These are phyloP conservation scores for Endocarpon pusillum DNA, from an alignment of 495 filamentous ascomycete genomes.

Conservation along the genomic window DNA sequence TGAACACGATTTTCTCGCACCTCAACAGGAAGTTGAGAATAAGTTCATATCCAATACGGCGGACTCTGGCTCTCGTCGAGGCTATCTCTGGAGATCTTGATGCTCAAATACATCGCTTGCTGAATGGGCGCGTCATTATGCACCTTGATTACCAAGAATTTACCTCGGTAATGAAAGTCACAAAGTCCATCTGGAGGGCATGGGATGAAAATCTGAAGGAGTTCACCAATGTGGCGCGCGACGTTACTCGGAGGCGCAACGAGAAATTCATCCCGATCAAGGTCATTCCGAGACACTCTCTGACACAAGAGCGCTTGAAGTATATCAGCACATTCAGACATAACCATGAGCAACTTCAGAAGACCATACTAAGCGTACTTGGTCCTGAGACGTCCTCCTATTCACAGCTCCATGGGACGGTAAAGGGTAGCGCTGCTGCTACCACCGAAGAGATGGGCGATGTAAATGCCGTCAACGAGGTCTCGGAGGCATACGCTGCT, in stretches of 20 bases:
- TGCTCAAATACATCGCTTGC: constrained; percentile 60
- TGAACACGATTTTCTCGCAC: constrained; percentile 75
- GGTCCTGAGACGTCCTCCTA: constrained; percentile 40
- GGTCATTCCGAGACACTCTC: constrained; percentile 63
- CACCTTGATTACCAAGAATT: constrained; percentile 88
- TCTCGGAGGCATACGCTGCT: constrained; percentile 81
- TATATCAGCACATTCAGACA: constrained; percentile 88
- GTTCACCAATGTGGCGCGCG: constrained; percentile 91
- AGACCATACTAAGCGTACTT: constrained; percentile 87
- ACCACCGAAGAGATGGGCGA: constrained; percentile 89
- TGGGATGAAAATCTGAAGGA: constrained; percentile 97
- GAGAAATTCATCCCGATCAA: constrained; percentile 99
- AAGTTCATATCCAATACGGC: constrained; percentile 80
- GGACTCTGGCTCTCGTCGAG: constrained; percentile 86
- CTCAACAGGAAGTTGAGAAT: constrained; percentile 94
- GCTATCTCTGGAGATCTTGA: constrained; percentile 95
- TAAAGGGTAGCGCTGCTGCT: constrained; percentile 33
- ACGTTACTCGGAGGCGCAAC: constrained; percentile 74
- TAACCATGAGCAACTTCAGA: constrained; percentile 92
- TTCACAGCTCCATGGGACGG: constrained; percentile 1
- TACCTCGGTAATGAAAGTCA: constrained; percentile 60
- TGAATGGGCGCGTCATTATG: constrained; percentile 75
- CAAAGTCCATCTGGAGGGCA: constrained; percentile 67
- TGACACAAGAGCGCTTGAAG: constrained; percentile 73
- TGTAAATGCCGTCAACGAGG: constrained; percentile 95